A percentile compares a stretch with the other conserved stretches of the same genome.
Conservation (phyloP, 495 filamentous ascomycete genomes). For the Penicillium argentinense region DNA sequence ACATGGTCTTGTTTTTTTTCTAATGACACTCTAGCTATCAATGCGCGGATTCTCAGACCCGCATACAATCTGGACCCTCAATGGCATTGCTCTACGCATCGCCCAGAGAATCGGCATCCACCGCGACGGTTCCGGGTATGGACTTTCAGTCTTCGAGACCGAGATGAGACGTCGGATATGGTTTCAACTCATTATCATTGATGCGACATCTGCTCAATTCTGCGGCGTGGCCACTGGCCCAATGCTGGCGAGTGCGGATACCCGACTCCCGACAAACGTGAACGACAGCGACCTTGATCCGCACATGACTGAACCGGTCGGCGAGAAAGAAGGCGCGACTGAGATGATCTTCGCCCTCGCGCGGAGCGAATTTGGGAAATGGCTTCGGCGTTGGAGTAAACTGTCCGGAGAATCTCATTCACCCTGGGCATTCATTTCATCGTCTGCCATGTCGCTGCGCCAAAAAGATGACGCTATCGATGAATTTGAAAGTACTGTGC, state of each 20-base stretch:
- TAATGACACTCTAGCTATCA: conserved; percentile 23
- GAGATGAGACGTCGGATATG: conserved; percentile 47
- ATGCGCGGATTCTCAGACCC: conserved; percentile 36
- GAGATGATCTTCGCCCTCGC: conserved; percentile 70
- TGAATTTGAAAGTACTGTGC: conserved; percentile 32
- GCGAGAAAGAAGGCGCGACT: conserved; percentile 56
- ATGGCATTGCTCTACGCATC: conserved; percentile 41
- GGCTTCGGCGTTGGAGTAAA: conserved; percentile 37
- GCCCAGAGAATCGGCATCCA: conserved; percentile 48
- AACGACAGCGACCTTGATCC: conserved; percentile 61
- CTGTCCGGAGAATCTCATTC: conserved; percentile 24
- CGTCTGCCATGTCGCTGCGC: conserved; percentile 34
- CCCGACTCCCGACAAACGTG: conserved; percentile 48
- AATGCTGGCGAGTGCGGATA: conserved; percentile 22
- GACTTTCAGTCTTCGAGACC: conserved; percentile 41
- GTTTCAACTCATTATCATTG: conserved; percentile 38
- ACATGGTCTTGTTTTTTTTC: background rate
- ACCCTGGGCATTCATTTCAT: conserved; percentile 31
- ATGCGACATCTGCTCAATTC: conserved; percentile 34
- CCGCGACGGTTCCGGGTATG: conserved; percentile 36
- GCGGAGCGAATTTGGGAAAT: conserved; percentile 41
- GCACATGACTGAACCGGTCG: conserved; percentile 52
- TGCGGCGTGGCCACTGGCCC: conserved; percentile 28
- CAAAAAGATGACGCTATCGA: conserved; percentile 48
- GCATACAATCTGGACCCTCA: conserved; percentile 44